Evolutionary conservation across 2,329 filamentous ascomycete species (phyloP), one percentile per base, ranked within the genome.

Genomic region (Dactylella cylindrospora): DNA sequence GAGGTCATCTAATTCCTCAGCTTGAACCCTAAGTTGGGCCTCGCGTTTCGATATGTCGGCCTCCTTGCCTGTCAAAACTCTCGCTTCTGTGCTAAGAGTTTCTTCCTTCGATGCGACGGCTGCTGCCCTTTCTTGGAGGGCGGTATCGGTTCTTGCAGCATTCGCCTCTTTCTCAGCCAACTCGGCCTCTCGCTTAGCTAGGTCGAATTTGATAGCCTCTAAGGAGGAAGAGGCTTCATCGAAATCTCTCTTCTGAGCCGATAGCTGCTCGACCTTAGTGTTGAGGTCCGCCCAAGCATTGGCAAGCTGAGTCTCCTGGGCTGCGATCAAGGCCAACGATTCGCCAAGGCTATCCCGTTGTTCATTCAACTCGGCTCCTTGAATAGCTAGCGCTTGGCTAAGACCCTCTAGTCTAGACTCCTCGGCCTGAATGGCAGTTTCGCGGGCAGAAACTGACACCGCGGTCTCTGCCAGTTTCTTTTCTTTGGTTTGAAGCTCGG

Each of bases 101-200:
- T 59, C 45, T 23, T 59, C 46, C 2, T 60, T 39, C 5, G 46
- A 35, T n/a, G 46, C 40, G n/a, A 60, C 9, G 8, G 17, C n/a
- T 1, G 39, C 15, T 20, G 33, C 54, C n/a, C 43, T 52, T 26
- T 52, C 46, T 25, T 10, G 39, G 20, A 60, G 3, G 13, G 33
- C 33, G n/a, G n/a, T 17, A 19, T 8, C 15, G 17, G 33, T 12
- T 38, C n/a, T 15, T 38, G 12, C 33, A 38, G 13, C 33, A n/a
- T 38, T 19, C 33, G 7, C 3, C 15, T 38, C 33, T 9, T 19
- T 13, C 6, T 15, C n/a, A 17, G 3, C 22, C 4, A 38, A 4
- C 12, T 13, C 17, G 4, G 33, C 26, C 31, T 55, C 39, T 39
- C 43, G 41, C 38, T 47, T 19, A 23, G 13, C 13, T 22, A 55